phyloP scores from a whole-genome alignment of 257 asterid species.

The Gynochthodes officinalis region DNA sequence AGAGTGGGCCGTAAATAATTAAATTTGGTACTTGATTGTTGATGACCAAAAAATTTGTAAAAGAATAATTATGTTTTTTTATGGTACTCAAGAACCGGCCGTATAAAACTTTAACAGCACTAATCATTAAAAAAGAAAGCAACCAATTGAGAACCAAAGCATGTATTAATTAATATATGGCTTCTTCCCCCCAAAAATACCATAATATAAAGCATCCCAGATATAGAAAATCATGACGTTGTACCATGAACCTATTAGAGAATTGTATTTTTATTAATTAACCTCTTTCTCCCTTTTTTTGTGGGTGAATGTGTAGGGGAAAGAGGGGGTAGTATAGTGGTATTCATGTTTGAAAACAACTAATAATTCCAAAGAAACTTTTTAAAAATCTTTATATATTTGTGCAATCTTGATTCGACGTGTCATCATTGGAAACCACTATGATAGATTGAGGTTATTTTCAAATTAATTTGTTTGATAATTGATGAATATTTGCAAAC shows the following conservation, averaged over 20 bases:
- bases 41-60: background rate
- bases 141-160: background rate
- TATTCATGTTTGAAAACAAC: background rate
- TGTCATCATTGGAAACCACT: slow-evolving; percentile 1
- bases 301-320: background rate
- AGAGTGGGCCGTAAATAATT: slow-evolving; percentile 15
- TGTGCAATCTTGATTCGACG: background rate
- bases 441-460: too few species aligned
- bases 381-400: background rate
- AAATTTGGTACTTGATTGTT: background rate
- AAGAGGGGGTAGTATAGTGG: background rate
- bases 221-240: slow-evolving; percentile 4
- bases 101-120: background rate
- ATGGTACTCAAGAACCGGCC: background rate
- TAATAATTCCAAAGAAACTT: background rate
- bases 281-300: background rate
- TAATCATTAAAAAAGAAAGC: background rate
- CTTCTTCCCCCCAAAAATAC: background rate
- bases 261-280: background rate
- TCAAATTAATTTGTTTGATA: background rate
- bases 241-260: background rate
- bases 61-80: slow-evolving; percentile 7
- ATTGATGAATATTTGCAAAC: background rate
- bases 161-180: background rate
- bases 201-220: background rate